These are phyloP conservation scores for Pelagophyceae sp. DNA, from an alignment of 352 stramenopile genomes.

Conservation along the genomic window DNA sequence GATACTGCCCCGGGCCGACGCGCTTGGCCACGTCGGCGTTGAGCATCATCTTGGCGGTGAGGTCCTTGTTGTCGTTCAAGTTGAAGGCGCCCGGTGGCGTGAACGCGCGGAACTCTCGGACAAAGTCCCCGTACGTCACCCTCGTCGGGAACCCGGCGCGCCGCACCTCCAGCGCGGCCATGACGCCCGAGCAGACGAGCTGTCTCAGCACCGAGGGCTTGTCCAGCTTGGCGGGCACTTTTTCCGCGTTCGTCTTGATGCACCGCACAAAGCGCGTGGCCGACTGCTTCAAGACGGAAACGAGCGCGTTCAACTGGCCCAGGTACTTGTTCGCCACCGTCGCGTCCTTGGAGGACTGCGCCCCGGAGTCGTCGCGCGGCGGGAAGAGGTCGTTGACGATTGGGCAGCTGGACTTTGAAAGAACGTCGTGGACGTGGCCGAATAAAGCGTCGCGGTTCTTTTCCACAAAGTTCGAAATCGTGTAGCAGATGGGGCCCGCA, in stretches of 20 bases:
- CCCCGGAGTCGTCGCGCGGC: background rate
- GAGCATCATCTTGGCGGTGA: conserved; percentile 27
- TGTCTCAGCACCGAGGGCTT: conserved; percentile 34
- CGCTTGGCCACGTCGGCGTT: conserved; percentile 4
- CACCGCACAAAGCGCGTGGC: conserved; percentile 37
- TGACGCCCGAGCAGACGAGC: conserved; percentile 37
- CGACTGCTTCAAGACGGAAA: conserved; percentile 22
- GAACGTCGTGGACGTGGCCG: conserved; percentile 30
- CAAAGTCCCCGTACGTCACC: conserved; percentile 34
- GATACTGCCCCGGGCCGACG: conserved; percentile 22
- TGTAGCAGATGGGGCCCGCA: conserved; percentile 39
- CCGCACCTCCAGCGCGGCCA: conserved; percentile 38
- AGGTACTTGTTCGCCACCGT: conserved; percentile 35
- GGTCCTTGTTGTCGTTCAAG: conserved; percentile 14
- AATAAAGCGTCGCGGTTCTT: conserved; percentile 40
- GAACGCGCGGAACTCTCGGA: conserved; percentile 34
- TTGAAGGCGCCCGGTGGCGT: background rate
- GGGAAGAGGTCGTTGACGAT: conserved; percentile 30
- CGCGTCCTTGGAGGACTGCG: background rate
- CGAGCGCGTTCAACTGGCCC: conserved; percentile 28
- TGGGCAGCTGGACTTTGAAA: conserved; percentile 21
- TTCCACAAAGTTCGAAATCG: conserved; percentile 32
- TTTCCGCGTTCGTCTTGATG: conserved; percentile 38
- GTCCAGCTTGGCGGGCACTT: conserved; percentile 34
- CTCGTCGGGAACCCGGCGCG: conserved; percentile 38